Conservation (phyloP, 1,139 yeast genomes). For the Scheffersomyces parashehatae region DNA sequence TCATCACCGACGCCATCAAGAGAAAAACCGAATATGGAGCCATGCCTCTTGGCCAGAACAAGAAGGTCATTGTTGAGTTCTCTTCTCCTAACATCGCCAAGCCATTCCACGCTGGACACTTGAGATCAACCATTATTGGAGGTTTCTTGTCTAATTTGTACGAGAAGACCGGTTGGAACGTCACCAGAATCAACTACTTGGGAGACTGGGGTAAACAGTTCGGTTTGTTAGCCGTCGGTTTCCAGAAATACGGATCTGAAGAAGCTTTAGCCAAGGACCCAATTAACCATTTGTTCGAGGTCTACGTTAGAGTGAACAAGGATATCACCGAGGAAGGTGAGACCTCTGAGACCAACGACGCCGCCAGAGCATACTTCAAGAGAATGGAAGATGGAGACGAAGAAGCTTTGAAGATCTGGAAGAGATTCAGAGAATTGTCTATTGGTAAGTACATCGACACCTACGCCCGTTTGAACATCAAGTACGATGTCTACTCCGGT, state of each 20-base stretch:
- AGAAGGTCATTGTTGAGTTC: constrained; percentile 80
- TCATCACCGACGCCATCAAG: constrained; percentile 68
- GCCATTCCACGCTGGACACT: constrained; percentile 99
- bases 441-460: constrained; percentile 85
- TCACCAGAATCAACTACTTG: constrained; percentile 84
- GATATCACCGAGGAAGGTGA: constrained; percentile 80
- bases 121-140: constrained; percentile 96
- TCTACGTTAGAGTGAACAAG: constrained; percentile 83
- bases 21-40: constrained; percentile 69
- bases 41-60: constrained; percentile 71
- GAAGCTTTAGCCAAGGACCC: constrained; percentile 75
- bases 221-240: constrained; percentile 94
- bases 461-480: constrained; percentile 87
- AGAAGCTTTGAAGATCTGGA: constrained; percentile 78
- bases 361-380: constrained; percentile 86
- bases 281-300: constrained; percentile 91
- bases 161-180: constrained; percentile 89
- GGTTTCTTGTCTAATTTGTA: constrained; percentile 92
- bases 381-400: constrained; percentile 94
- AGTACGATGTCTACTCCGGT: constrained; percentile 87
- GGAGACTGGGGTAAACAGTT: constrained; percentile 99
- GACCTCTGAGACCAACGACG: constrained; percentile 67
- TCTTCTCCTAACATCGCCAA: constrained; percentile 98
- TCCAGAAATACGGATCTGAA: constrained; percentile 79
- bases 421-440: constrained; percentile 83